Conservation (phyloP, 768 basidiomycete species). For the Candolleomyces aberdarensis region DNA sequence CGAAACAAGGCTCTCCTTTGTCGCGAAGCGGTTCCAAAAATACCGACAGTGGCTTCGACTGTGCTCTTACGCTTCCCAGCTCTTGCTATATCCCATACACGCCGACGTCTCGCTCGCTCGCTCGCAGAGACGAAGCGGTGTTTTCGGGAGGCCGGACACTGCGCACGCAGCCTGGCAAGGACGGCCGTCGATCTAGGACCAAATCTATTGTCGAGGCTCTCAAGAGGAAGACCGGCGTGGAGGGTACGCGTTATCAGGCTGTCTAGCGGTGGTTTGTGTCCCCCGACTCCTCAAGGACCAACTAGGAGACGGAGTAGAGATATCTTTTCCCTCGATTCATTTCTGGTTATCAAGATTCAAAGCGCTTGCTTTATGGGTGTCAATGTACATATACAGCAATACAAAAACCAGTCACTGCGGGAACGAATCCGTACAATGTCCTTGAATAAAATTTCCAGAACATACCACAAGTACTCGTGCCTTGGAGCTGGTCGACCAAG, state of each 20-base stretch:
- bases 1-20: neutral
- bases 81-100: conserved; percentile 5
- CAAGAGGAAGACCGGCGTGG: neutral
- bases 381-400: too few relatives aligned
- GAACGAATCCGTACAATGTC: too few relatives aligned
- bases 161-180: neutral
- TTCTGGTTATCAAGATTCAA: too few relatives aligned
- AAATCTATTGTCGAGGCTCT: neutral
- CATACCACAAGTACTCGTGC: too few relatives aligned
- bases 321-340: too few relatives aligned
- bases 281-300: too few relatives aligned
- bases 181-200: neutral
- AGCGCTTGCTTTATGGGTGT: too few relatives aligned
- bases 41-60: neutral
- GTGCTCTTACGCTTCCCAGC: neutral
- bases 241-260: neutral
- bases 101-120: neutral
- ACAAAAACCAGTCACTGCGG: too few relatives aligned
- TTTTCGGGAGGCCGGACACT: neutral
- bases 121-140: neutral
- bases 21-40: neutral
- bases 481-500: too few relatives aligned
- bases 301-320: too few relatives aligned
- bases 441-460: too few relatives aligned
- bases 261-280: too few relatives aligned